phyloP scores from a whole-genome alignment of 345 rosid genomes.

The Viola odorata region DNA sequence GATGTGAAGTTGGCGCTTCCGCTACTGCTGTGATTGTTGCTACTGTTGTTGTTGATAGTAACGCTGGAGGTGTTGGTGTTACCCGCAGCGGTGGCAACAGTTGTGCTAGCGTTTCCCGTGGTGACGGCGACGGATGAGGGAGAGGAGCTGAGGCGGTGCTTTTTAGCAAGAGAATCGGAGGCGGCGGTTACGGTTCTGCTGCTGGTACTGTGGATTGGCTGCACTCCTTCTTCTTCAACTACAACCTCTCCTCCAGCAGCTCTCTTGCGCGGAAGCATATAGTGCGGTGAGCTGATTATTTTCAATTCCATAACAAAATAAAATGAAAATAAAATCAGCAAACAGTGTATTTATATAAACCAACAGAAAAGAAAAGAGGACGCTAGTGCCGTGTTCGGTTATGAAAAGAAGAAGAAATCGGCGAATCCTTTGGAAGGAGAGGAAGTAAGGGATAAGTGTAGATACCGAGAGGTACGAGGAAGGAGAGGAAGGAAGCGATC shows the following conservation, averaged over 20 bases:
- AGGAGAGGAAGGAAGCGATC: constrained; percentile 6
- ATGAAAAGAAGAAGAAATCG: no score
- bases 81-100: not conserved
- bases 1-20: constrained; percentile 5
- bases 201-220: not conserved
- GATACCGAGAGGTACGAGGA: constrained; percentile 18
- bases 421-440: not conserved
- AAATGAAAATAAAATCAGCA: not conserved
- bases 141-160: constrained; percentile 4
- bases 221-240: constrained; percentile 12
- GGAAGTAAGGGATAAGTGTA: not conserved
- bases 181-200: not conserved
- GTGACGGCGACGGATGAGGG: constrained; percentile 9
- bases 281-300: constrained; percentile 27
- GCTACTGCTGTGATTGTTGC: constrained; percentile 10
- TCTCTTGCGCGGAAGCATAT: constrained; percentile 40
- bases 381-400: no score
- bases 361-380: no score
- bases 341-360: not conserved
- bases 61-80: constrained; percentile 15
- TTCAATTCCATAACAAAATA: not conserved
- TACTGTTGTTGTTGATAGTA: constrained; percentile 16
- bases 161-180: constrained; percentile 12
- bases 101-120: constrained; percentile 18
- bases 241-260: constrained; percentile 28